A percentile compares a stretch with the other conserved stretches of the same genome.
Conservation (phyloP, 2,329 filamentous ascomycete species). For the Aspergillus fumigatus region DNA sequence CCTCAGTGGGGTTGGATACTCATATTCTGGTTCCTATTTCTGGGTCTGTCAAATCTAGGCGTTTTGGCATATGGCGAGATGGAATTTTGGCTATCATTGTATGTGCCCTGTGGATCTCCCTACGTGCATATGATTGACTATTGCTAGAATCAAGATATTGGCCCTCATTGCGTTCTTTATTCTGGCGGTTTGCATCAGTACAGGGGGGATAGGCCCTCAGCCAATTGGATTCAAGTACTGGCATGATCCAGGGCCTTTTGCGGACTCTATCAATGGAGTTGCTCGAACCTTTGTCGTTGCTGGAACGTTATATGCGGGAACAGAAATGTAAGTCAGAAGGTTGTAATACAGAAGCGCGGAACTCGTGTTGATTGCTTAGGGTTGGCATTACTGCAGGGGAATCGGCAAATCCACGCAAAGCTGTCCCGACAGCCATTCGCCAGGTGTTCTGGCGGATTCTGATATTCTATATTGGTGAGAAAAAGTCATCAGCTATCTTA, state of each 20-base stretch:
- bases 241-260: conserved; percentile 31
- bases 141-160: conserved; percentile 28
- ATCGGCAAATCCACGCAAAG: conserved; percentile 40
- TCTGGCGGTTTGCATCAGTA: conserved; percentile 30
- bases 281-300: conserved; percentile 34
- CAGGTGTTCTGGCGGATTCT: conserved; percentile 41
- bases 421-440: conserved; percentile 42
- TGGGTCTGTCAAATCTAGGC: conserved; percentile 37
- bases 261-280: conserved; percentile 33
- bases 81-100: conserved; percentile 44
- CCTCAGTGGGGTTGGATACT: conserved; percentile 46
- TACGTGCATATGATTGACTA: neutral
- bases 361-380: conserved; percentile 16
- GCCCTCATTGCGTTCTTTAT: conserved; percentile 30
- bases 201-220: conserved; percentile 27
- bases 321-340: conserved; percentile 24
- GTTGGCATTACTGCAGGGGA: conserved; percentile 35
- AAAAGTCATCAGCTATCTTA: neutral
- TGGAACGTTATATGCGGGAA: conserved; percentile 31
- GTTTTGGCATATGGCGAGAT: conserved; percentile 51
- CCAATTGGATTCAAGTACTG: conserved; percentile 36
- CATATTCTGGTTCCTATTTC: conserved; percentile 44
- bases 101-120: neutral
- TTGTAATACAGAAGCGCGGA: neutral
- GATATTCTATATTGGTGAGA: conserved; percentile 56